These are phyloP conservation scores for Diaporthe sp. DNA, from an alignment of 2,329 filamentous ascomycete species.

Conservation along the genomic window DNA sequence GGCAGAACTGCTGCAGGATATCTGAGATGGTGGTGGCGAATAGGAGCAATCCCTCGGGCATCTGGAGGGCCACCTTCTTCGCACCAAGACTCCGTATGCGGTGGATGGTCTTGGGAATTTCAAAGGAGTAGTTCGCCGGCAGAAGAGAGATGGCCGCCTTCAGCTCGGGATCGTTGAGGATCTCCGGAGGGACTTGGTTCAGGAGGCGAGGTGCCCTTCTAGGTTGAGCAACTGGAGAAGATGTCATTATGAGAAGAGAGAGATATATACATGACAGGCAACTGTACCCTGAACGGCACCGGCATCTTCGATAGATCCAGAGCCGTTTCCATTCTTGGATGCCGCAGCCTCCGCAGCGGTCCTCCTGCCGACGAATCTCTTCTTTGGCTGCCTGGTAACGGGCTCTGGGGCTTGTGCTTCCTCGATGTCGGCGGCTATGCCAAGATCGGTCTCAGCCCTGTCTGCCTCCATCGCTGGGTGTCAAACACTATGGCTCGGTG, in stretches of 20 bases:
- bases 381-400: constrained; percentile 79
- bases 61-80: constrained; percentile 91
- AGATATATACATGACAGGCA: neutral
- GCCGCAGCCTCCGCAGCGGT: constrained; percentile 72
- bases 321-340: constrained; percentile 52
- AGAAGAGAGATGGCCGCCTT: constrained; percentile 88
- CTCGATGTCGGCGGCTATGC: constrained; percentile 74
- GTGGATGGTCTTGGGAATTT: constrained; percentile 98
- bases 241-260: constrained; percentile 14
- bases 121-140: constrained; percentile 97
- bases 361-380: constrained; percentile 88
- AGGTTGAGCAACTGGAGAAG: constrained; percentile 71
- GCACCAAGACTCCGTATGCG: constrained; percentile 84
- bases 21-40: constrained; percentile 99
- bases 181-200: constrained; percentile 90
- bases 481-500: neutral
- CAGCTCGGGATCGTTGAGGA: constrained; percentile 85
- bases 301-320: constrained; percentile 63
- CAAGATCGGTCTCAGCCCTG: constrained; percentile 75
- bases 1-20: constrained; percentile 94
- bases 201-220: constrained; percentile 81
- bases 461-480: constrained; percentile 76
- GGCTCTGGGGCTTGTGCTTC: constrained; percentile 54
- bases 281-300: constrained; percentile 74
- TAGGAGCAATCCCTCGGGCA: constrained; percentile 93